Evolutionary conservation across 805 yeast genomes (phyloP).

Genomic region (Myxozyma geophila): DNA sequence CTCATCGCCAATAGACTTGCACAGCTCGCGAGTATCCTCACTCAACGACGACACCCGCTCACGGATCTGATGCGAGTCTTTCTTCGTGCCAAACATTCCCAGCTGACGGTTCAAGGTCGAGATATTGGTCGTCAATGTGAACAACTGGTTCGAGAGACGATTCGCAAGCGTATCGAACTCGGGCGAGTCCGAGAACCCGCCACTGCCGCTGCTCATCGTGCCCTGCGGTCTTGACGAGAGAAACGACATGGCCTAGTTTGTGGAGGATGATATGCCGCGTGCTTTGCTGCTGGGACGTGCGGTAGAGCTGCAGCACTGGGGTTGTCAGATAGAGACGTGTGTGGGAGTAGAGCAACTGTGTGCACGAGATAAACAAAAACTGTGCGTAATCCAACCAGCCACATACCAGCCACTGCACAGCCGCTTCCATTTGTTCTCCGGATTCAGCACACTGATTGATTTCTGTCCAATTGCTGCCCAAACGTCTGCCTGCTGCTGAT

Average conservation of each 20-base stretch:
- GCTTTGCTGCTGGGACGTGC: neutral
- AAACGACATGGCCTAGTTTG: slow-evolving; percentile 25
- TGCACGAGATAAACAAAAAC: slow-evolving; percentile 15
- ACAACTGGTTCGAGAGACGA: slow-evolving; percentile 51
- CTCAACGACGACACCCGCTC: slow-evolving; percentile 53
- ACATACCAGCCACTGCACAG: neutral
- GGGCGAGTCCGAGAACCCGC: slow-evolving; percentile 47
- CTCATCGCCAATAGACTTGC: slow-evolving; percentile 52
- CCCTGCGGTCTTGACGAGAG: slow-evolving; percentile 33
- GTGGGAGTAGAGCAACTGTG: neutral
- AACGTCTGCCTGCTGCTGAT: too few species aligned
- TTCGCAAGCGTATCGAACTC: slow-evolving; percentile 57
- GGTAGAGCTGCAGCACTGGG: neutral
- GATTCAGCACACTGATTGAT: too few species aligned
- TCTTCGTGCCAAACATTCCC: slow-evolving; percentile 43
- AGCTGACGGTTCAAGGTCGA: slow-evolving; percentile 56
- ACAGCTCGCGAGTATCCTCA: slow-evolving; percentile 56
- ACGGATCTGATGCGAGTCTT: slow-evolving; percentile 44
- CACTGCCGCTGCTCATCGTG: slow-evolving; percentile 22
- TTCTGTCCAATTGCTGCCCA: too few species aligned
- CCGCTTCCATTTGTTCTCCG: neutral
- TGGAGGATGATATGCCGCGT: neutral
- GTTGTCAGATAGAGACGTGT: neutral
- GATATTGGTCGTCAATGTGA: slow-evolving; percentile 59
- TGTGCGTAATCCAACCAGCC: neutral